Conservation (phyloP, 2,329 filamentous ascomycete genomes). For the Aspergillus sp. region DNA sequence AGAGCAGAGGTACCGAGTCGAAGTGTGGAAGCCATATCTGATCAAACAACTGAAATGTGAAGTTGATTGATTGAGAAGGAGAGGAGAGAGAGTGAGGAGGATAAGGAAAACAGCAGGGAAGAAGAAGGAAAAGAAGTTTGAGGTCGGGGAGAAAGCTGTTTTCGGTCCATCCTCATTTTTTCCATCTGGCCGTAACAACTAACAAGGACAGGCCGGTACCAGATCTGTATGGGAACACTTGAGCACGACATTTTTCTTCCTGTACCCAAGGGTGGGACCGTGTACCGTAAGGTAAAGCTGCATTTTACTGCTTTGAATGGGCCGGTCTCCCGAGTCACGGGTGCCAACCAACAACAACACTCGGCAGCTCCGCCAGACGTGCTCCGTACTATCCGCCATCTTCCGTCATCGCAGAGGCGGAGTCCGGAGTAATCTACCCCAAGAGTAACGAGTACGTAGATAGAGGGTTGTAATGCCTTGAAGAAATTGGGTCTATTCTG, state of each 20-base stretch:
- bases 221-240: constrained; percentile 27
- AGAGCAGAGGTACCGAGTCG: constrained; percentile 81
- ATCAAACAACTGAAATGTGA: constrained; percentile 37
- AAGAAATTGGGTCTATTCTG: background rate
- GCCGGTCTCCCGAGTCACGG: constrained; percentile 29
- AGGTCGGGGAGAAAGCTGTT: constrained; percentile 36
- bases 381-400: constrained; percentile 14
- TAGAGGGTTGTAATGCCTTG: background rate
- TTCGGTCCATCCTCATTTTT: constrained; percentile 32
- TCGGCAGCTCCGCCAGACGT: background rate
- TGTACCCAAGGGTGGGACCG: constrained; percentile 10
- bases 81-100: constrained; percentile 36
- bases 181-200: constrained; percentile 35
- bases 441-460: background rate
- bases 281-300: constrained; percentile 34
- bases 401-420: constrained; percentile 24
- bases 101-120: constrained; percentile 40
- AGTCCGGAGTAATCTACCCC: constrained; percentile 12
- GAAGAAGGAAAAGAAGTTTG: constrained; percentile 31
- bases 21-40: constrained; percentile 80
- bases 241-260: constrained; percentile 9
- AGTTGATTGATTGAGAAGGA: constrained; percentile 39
- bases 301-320: constrained; percentile 25
- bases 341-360: constrained; percentile 5
- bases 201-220: constrained; percentile 37